Evolutionary conservation across 306 rosid species (phyloP).

Genomic region (Malus orientalis): DNA sequence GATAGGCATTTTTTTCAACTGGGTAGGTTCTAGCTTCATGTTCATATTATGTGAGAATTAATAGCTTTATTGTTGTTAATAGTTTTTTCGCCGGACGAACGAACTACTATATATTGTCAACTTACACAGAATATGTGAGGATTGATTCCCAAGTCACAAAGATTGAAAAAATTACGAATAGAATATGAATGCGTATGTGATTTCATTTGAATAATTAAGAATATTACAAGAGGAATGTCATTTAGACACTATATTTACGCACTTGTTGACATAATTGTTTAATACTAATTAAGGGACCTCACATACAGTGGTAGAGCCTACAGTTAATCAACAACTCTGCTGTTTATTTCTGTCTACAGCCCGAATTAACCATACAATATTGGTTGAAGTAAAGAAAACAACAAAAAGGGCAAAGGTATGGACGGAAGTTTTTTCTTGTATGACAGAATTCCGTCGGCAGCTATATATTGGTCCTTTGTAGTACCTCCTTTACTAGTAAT

Average conservation of each 20-base stretch:
- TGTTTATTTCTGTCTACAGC: too few relatives aligned
- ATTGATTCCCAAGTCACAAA: slow-evolving; percentile 9
- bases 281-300: background rate
- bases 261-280: background rate
- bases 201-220: background rate
- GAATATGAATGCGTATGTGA: slow-evolving; percentile 2
- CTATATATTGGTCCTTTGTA: background rate
- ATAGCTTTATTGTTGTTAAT: background rate
- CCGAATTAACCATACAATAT: background rate
- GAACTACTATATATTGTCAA: background rate
- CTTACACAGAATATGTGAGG: slow-evolving; percentile 8
- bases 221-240: background rate
- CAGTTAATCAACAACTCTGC: too few relatives aligned
- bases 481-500: background rate
- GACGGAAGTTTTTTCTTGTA: background rate
- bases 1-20: slow-evolving; percentile 6
- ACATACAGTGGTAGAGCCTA: background rate
- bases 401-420: too few relatives aligned
- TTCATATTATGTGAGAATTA: slow-evolving; percentile 15
- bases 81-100: background rate
- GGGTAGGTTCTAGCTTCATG: slow-evolving; percentile 4
- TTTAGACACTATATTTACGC: background rate
- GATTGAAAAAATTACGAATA: slow-evolving; percentile 5
- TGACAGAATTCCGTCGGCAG: background rate
- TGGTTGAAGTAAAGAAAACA: background rate